phyloP scores from a whole-genome alignment of 1,284 basidiomycete genomes.

The Xanthoconium separans region DNA sequence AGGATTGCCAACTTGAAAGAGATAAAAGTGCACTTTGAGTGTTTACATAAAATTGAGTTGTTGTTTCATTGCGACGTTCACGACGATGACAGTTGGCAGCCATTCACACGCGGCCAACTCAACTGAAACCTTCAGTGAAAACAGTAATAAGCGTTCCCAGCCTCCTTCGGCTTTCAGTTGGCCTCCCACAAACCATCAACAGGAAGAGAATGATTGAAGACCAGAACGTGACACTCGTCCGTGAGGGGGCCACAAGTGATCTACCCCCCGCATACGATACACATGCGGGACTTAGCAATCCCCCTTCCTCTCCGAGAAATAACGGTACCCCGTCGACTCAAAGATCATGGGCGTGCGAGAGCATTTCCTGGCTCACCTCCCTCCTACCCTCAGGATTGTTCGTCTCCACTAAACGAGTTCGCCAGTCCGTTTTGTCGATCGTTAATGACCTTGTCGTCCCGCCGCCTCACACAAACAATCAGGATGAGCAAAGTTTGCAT shows the following conservation, averaged over 20 bases:
- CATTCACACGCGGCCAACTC: too few species aligned
- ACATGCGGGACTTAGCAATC: not conserved
- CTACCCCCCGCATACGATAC: constrained; percentile 23
- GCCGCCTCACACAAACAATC: not conserved
- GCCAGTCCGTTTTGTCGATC: constrained; percentile 43
- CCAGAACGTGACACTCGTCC: not conserved
- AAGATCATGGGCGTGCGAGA: constrained; percentile 4
- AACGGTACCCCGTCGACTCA: not conserved
- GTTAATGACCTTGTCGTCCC: constrained; percentile 46
- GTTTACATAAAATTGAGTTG: constrained; percentile 25
- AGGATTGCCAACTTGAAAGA: constrained; percentile 60
- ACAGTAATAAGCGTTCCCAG: not conserved
- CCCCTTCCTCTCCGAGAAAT: not conserved
- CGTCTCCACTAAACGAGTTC: constrained; percentile 39
- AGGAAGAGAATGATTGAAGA: not conserved
- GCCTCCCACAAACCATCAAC: not conserved
- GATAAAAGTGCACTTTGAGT: constrained; percentile 57
- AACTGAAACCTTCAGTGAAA: too few species aligned
- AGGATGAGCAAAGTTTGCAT: constrained; percentile 1
- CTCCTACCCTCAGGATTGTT: constrained; percentile 32
- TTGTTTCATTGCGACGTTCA: too few species aligned
- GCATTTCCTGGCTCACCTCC: constrained; percentile 26
- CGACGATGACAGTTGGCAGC: too few species aligned
- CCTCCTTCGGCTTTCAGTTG: not conserved
- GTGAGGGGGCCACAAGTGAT: not conserved